A percentile compares a stretch with the other conserved stretches of the same genome.
Evolutionary conservation across 2,329 filamentous ascomycete species (phyloP).

Genomic region (Apiospora phragmitis): DNA sequence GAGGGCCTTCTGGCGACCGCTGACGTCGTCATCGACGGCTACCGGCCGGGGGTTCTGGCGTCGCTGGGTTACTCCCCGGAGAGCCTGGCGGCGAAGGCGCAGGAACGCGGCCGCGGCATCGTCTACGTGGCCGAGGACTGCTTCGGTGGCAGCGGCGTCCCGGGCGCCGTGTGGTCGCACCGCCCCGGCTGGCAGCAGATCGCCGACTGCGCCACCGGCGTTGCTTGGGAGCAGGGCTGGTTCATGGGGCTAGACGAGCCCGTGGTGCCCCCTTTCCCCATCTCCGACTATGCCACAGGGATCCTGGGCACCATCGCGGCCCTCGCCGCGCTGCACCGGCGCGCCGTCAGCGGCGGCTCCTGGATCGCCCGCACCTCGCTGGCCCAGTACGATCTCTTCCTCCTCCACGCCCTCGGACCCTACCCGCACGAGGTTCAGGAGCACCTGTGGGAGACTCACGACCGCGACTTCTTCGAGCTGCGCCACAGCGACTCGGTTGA

Average conservation of each 20-base stretch:
- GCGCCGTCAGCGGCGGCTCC: slow-evolving; percentile 33
- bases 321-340: slow-evolving; percentile 34
- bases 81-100: slow-evolving; percentile 53
- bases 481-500: slow-evolving; percentile 60
- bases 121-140: slow-evolving; percentile 73
- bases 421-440: slow-evolving; percentile 50
- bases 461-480: slow-evolving; percentile 52
- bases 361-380: slow-evolving; percentile 36
- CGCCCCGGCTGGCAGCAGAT: slow-evolving; percentile 64
- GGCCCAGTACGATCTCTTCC: slow-evolving; percentile 37
- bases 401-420: slow-evolving; percentile 39
- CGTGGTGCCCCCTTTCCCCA: slow-evolving; percentile 65
- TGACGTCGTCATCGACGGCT: slow-evolving; percentile 69
- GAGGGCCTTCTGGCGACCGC: slow-evolving; percentile 60
- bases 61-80: slow-evolving; percentile 63
- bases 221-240: slow-evolving; percentile 36
- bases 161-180: slow-evolving; percentile 55
- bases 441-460: slow-evolving; percentile 46
- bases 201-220: slow-evolving; percentile 37
- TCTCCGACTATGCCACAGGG: slow-evolving; percentile 49
- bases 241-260: slow-evolving; percentile 53
- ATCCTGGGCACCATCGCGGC: slow-evolving; percentile 34
- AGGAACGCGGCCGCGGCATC: slow-evolving; percentile 59
- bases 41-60: slow-evolving; percentile 65
- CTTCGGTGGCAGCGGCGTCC: slow-evolving; percentile 59